Evolutionary conservation across 2,329 filamentous ascomycete genomes (phyloP), one percentile per base, ranked within the genome.

Genomic region (Epichloe gansuensis): DNA sequence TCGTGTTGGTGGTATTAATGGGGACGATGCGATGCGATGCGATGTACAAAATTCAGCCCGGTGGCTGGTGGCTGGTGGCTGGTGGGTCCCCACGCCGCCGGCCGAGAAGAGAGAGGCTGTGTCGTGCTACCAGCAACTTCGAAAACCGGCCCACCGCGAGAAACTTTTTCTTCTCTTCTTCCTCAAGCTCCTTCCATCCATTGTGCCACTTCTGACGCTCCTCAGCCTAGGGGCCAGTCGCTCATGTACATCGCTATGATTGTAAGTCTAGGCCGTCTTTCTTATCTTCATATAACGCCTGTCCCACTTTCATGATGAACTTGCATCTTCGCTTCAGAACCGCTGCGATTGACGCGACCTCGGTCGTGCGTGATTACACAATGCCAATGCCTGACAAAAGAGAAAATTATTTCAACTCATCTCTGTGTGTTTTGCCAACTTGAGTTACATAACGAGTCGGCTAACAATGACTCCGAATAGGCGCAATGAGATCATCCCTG

Each of bases 331-430:
- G 68, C 69, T 70, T 72, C 69, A 74, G 72, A 73, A 74, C 72
- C 72, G 72, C 72, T 74, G 72, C 72, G 71, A 70, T 71, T 72
- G 69, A 74, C 67, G 65, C 69, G 65, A 69, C 65, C 67, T 62
- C 65, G 65, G 60, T 68, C 69, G 69, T 68, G 69, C 44, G 57
- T 72, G 72, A 73, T 70, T 64, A 67, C 52, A 71, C 63, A 60
- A 63, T 67, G 69, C 71, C 63, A 65, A 62, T 61, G 38, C 61
- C 70, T 72, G 70, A 72, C 54, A 51, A 37, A 6, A 25, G 2
- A 2, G 17, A 31, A 28, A 28, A 31, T 23, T n/a, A 2, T 25
- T 35, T 23, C 8, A 6, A n/a, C 13, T 55, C 57, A 21, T 46
- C 42, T 47, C 52, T 54, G 31, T 53, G 31, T 51, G 50, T 41